Base-by-base conservation (phyloP, 148 eudicot genomes). In the Rhododendron vialii region DNA sequence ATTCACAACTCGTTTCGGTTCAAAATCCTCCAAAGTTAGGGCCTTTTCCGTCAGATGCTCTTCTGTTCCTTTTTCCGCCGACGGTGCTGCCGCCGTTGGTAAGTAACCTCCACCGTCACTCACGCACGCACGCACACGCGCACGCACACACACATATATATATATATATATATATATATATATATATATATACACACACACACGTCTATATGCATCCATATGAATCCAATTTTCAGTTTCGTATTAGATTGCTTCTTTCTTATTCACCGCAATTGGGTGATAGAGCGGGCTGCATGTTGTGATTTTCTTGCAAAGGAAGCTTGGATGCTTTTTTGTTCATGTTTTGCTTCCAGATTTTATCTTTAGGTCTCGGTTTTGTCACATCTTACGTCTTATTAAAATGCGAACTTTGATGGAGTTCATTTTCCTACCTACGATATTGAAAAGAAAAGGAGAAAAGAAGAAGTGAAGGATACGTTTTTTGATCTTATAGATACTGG, bases 21-120 rank as follows among this genome's bases (percentile, higher is more conserved):
- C 71, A n/a, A 83, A 85, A 3, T 33, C 88, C 38, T 73, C 81
- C 0, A 84, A 78, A 84, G 75, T 82, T 38, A 78, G 88, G 78
- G 48, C 84, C 35, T 89, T 86, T 30, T 82, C 88, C 30, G 36
- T 91, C 78, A 91, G 80, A 36, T 91, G 91, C 91, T 88, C 83
- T 8, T 76, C 91, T 38, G 76, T 71, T 78, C 28, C 92, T 33
- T 86, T 82, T 79, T 74, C 90, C 83, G 78, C 86, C 26, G 85
- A 76, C 59, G 71, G 71, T 65, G 74, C 81, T 28, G 86, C 89
- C 20, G 84, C 88, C 78, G 33, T 69, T 73, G 85, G 84, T 84
- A 87, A 55, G 22, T 55, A 22, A 65, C 14, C 71, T 65, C 13
- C 30, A 48, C 18, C 26, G 24, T 53, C 33, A 20, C 41, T 20